These are phyloP conservation scores for Cucumis melo DNA, from an alignment of 306 rosid genomes.

Conservation along the genomic window DNA sequence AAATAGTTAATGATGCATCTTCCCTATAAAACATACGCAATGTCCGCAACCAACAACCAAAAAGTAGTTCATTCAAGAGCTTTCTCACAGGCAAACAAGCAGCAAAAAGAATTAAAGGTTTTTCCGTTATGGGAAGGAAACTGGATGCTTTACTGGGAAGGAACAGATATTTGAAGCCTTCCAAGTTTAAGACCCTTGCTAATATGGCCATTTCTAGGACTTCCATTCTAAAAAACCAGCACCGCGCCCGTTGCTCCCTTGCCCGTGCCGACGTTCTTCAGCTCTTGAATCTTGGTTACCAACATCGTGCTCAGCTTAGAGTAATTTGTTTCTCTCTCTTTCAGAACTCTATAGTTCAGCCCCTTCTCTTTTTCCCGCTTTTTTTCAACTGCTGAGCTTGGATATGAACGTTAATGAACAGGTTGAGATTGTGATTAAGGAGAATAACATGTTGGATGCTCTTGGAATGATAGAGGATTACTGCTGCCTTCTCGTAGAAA, in stretches of 20 bases:
- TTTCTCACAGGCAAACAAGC: not conserved
- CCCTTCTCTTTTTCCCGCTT: not conserved
- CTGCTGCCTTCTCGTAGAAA: slow-evolving; percentile 51
- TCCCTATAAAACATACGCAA: not conserved
- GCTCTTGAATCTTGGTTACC: slow-evolving; percentile 58
- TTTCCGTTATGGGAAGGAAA: slow-evolving; percentile 50
- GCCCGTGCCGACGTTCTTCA: slow-evolving; percentile 62
- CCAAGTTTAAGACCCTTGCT: slow-evolving; percentile 41
- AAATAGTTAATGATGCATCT: not conserved
- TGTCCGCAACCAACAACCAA: not conserved
- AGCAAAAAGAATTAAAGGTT: not conserved
- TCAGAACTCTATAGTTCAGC: not conserved
- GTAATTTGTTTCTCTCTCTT: slow-evolving; percentile 13
- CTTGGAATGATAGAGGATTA: slow-evolving; percentile 57
- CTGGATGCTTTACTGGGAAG: slow-evolving; percentile 56
- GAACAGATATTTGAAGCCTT: slow-evolving; percentile 24
- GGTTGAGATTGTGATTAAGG: slow-evolving; percentile 82
- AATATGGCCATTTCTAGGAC: slow-evolving; percentile 64
- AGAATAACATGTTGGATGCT: slow-evolving; percentile 66
- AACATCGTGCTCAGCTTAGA: slow-evolving; percentile 62
- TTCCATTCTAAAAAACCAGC: slow-evolving; percentile 52
- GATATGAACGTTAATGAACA: slow-evolving; percentile 9
- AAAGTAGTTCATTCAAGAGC: not conserved
- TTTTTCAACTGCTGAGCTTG: not conserved
- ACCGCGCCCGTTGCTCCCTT: slow-evolving; percentile 33